Conservation (phyloP, 2,329 filamentous ascomycete genomes). For the Amylocarpus encephaloides region DNA sequence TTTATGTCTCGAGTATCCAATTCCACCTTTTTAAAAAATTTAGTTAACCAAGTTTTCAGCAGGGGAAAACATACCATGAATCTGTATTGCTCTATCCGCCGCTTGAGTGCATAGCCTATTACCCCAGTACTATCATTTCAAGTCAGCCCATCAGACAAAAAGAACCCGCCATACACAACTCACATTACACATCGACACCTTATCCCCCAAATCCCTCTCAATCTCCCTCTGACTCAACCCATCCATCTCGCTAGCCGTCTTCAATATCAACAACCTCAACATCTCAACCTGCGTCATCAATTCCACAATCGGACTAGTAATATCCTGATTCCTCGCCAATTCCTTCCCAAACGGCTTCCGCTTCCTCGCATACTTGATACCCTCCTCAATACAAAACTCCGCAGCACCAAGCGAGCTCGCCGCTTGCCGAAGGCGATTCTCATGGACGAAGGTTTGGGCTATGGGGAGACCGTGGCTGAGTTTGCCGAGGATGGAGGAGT, state of each 20-base stretch:
- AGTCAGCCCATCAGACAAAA: conserved; percentile 82
- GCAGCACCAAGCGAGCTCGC: conserved; percentile 54
- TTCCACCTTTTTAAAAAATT: conserved; percentile 18
- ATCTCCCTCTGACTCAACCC: conserved; percentile 41
- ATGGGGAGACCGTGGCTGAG: conserved; percentile 50
- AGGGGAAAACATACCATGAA: conserved; percentile 34
- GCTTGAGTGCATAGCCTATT: conserved; percentile 54
- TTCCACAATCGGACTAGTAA: conserved; percentile 59
- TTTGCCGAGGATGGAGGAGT: conserved; percentile 45
- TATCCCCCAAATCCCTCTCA: conserved; percentile 52
- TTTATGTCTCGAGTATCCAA: conserved; percentile 26
- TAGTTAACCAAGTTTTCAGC: too few species aligned
- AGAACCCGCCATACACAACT: too few species aligned
- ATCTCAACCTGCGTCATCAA: conserved; percentile 56
- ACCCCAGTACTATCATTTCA: conserved; percentile 53
- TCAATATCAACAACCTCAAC: conserved; percentile 53
- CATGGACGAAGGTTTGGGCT: conserved; percentile 59
- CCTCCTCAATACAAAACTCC: conserved; percentile 52
- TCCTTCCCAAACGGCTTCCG: conserved; percentile 50
- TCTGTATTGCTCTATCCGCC: conserved; percentile 55
- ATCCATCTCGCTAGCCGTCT: conserved; percentile 58
- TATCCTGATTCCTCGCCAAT: conserved; percentile 53
- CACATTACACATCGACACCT: conserved; percentile 57
- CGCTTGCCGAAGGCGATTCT: conserved; percentile 60
- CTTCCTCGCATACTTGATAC: conserved; percentile 48